These are phyloP conservation scores for Sporothrix variecibatus DNA, from an alignment of 2,329 filamentous ascomycete genomes.

Conservation along the genomic window DNA sequence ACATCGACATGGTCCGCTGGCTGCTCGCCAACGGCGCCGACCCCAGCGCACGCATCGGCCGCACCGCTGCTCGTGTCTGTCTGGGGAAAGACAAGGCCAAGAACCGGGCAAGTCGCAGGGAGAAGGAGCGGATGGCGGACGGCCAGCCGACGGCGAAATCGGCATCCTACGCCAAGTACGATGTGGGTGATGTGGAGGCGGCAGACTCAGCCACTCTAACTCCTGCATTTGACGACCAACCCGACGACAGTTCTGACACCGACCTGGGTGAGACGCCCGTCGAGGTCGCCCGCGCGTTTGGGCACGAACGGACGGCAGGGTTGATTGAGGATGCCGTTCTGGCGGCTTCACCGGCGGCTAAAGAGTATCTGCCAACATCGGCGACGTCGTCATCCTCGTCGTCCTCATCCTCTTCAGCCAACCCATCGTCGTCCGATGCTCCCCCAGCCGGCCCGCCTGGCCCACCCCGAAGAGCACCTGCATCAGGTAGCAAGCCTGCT, in stretches of 20 bases:
- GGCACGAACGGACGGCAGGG: constrained; percentile 4
- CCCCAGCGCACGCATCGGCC: constrained; percentile 17
- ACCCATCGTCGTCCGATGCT: neutral
- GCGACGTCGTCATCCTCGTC: neutral
- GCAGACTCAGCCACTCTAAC: neutral
- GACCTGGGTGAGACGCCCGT: neutral
- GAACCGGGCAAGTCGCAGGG: neutral
- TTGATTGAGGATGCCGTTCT: constrained; percentile 16
- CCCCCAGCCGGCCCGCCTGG: neutral
- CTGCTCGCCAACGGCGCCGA: constrained; percentile 22
- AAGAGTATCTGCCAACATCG: neutral
- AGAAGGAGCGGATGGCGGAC: neutral
- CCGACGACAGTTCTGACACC: neutral
- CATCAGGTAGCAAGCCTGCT: neutral
- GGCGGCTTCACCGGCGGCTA: neutral
- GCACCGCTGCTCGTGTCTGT: neutral
- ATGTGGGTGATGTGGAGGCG: neutral
- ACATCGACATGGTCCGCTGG: constrained; percentile 18
- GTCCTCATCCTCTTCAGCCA: neutral
- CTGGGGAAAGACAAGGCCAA: constrained; percentile 16
- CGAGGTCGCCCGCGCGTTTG: constrained; percentile 20
- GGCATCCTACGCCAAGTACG: neutral
- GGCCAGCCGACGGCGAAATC: neutral
- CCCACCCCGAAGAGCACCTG: neutral
- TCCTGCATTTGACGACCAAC: neutral